Base-by-base conservation (phyloP, 805 yeast species). In the Cyberlindnera lachancei region DNA sequence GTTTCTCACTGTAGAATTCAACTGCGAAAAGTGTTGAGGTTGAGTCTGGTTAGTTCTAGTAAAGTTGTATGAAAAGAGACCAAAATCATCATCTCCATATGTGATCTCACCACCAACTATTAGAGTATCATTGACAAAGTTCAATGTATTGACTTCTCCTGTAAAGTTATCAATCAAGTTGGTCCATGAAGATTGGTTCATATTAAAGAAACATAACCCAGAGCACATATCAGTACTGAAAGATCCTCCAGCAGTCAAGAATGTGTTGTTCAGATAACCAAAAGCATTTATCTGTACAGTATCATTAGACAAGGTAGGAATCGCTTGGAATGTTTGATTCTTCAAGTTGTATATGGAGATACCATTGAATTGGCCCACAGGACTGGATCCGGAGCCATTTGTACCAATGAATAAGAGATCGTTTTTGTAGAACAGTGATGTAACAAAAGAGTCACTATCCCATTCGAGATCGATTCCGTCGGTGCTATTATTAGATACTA, bases 201-300 rank as follows among this genome's bases (percentile, higher is more conserved):
- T 53, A 45, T 79, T 78, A 50, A 72, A 84, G 22, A 79, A 57
- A 52, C 96, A 87, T 23, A 88, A 55, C 1, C 73, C 68, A 3
- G 63, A 53, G 55, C 95, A 87, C 17, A 58, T 54, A 20, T 68
- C 56, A 15, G 63, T 52, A 15, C 64, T 68, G 50, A 83, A 86
- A 26, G 69, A 63, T 16, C 96, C 96, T 24, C 82, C 95, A 10
- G 83, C 83, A 19, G 78, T 62, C 18, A 86, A 56, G 14, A 63
- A 45, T 2, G 67, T 59, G 7, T 58, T 33, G 18, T 64, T 60
- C 18, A 44, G 36, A 25, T 31, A 34, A 13, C 54, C 55, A 16
- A 51, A 53, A 1, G 72, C 53, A 11, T 63, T 61, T 11, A 75
- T 64, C 7, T 52, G 47, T n/a, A 61, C 57, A 5, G 36, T 33